phyloP scores from a whole-genome alignment of 2,329 filamentous ascomycete species.

The Diaporthe capsici region DNA sequence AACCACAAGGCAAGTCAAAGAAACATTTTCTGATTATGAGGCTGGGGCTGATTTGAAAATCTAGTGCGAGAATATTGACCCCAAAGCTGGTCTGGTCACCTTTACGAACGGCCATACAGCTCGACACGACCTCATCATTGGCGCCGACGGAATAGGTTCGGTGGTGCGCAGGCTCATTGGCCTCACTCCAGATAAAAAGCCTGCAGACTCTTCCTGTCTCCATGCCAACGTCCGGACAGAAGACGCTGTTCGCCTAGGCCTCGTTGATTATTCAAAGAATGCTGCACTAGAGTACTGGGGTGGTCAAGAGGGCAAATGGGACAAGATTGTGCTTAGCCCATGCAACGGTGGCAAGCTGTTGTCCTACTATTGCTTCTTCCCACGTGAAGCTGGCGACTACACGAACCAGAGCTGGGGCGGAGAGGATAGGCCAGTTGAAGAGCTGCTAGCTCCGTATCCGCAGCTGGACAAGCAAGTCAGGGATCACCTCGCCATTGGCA shows the following conservation, averaged over 20 bases:
- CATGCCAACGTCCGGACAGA: constrained; percentile 75
- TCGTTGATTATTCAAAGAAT: constrained; percentile 74
- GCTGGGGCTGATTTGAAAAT: neutral
- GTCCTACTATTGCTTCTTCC: constrained; percentile 80
- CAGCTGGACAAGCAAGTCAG: constrained; percentile 71
- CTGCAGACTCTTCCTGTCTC: constrained; percentile 72
- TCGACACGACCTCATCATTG: constrained; percentile 72
- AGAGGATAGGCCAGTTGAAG: constrained; percentile 66
- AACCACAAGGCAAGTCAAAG: constrained; percentile 64
- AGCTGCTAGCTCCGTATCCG: constrained; percentile 72
- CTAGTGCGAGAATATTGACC: constrained; percentile 65
- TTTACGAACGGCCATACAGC: constrained; percentile 66
- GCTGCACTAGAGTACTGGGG: constrained; percentile 79
- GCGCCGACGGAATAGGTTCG: constrained; percentile 78
- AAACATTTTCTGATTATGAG: neutral
- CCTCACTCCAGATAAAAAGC: constrained; percentile 71
- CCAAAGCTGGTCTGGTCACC: constrained; percentile 61
- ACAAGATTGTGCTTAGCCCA: constrained; percentile 80
- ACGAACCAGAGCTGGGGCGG: constrained; percentile 71
- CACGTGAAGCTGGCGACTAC: constrained; percentile 71
- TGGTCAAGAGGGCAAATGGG: constrained; percentile 72
- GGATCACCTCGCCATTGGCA: constrained; percentile 70
- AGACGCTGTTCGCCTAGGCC: constrained; percentile 70
- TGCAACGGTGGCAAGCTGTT: constrained; percentile 76
- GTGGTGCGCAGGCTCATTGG: constrained; percentile 74